phyloP scores from a whole-genome alignment of 768 basidiomycete genomes.

The Boletellus emodensis region DNA sequence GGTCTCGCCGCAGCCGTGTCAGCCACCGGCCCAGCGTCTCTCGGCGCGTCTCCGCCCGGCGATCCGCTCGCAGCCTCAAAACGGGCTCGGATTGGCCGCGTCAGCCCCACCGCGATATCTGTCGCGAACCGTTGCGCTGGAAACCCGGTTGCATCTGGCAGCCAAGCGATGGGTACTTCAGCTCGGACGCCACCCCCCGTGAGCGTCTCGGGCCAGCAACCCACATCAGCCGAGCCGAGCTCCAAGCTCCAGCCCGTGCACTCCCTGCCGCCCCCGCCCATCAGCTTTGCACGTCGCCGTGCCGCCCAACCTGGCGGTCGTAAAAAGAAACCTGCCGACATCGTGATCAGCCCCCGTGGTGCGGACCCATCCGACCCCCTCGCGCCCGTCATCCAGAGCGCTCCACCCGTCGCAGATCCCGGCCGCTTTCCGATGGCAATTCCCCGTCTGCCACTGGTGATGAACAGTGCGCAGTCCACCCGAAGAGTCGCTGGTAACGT shows the following conservation, averaged over 20 bases:
- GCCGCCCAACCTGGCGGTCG: slow-evolving; percentile 57
- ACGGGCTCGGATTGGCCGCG: slow-evolving; percentile 31
- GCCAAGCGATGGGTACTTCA: slow-evolving; percentile 23
- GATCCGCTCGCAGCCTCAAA: slow-evolving; percentile 30
- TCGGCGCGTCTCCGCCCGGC: slow-evolving; percentile 22
- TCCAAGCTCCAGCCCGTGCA: slow-evolving; percentile 26
- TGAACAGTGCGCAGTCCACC: slow-evolving; percentile 42
- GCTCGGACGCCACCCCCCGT: slow-evolving; percentile 12
- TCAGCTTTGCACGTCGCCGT: slow-evolving; percentile 74
- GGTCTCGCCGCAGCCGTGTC: slow-evolving; percentile 13
- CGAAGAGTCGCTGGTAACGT: slow-evolving; percentile 56
- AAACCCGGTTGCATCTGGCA: slow-evolving; percentile 21
- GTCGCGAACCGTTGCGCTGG: slow-evolving; percentile 23
- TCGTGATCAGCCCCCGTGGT: slow-evolving; percentile 70
- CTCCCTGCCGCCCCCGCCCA: slow-evolving; percentile 64
- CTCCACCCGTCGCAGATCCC: slow-evolving; percentile 54
- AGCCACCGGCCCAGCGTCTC: slow-evolving; percentile 19
- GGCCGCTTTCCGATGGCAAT: slow-evolving; percentile 59
- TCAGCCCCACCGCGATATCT: slow-evolving; percentile 35
- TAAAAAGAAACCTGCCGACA: slow-evolving; percentile 75
- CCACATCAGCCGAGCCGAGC: slow-evolving; percentile 10
- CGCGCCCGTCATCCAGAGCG: slow-evolving; percentile 70
- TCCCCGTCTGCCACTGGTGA: slow-evolving; percentile 56
- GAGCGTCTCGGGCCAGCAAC: too few relatives aligned
- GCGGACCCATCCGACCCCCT: slow-evolving; percentile 48